phyloP scores from a whole-genome alignment of 352 stramenopile genomes.

The Phytophthora pinifolia region DNA sequence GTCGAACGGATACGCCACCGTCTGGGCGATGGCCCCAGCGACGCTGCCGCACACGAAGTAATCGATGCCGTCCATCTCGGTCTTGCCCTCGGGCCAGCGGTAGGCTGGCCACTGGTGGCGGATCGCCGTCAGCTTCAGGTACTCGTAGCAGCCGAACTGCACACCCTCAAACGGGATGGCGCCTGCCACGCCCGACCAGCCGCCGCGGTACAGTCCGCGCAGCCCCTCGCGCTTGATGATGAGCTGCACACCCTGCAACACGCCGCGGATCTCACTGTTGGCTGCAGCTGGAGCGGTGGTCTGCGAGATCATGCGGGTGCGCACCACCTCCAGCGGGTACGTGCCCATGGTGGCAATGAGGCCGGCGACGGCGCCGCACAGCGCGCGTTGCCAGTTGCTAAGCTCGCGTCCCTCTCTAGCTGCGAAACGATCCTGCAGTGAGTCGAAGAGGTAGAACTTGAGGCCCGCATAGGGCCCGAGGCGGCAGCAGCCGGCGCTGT shows the following conservation, averaged over 20 bases:
- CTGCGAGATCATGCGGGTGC: constrained; percentile 80
- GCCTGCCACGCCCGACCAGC: constrained; percentile 61
- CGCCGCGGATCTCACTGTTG: constrained; percentile 49
- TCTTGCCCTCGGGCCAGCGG: constrained; percentile 67
- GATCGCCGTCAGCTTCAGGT: constrained; percentile 57
- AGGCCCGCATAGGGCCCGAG: constrained; percentile 74
- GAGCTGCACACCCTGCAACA: constrained; percentile 56
- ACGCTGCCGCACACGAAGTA: constrained; percentile 80
- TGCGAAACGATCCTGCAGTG: constrained; percentile 52
- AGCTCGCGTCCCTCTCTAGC: constrained; percentile 28
- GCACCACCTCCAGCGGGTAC: constrained; percentile 83
- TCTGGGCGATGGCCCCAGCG: constrained; percentile 71
- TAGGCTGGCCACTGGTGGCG: constrained; percentile 54
- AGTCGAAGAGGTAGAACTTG: constrained; percentile 84
- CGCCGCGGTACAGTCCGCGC: constrained; percentile 70
- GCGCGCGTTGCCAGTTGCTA: constrained; percentile 50
- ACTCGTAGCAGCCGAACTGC: constrained; percentile 87
- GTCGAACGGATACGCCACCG: constrained; percentile 86
- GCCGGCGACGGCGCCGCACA: constrained; percentile 60
- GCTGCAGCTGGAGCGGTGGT: constrained; percentile 30
- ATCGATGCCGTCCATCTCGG: constrained; percentile 68
- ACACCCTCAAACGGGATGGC: constrained; percentile 82
- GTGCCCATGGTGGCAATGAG: constrained; percentile 72
- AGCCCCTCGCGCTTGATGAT: constrained; percentile 68
- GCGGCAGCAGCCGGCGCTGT: constrained; percentile 73